Evolutionary conservation across 306 rosid species (phyloP).

Genomic region (Macrotyloma uniflorum): DNA sequence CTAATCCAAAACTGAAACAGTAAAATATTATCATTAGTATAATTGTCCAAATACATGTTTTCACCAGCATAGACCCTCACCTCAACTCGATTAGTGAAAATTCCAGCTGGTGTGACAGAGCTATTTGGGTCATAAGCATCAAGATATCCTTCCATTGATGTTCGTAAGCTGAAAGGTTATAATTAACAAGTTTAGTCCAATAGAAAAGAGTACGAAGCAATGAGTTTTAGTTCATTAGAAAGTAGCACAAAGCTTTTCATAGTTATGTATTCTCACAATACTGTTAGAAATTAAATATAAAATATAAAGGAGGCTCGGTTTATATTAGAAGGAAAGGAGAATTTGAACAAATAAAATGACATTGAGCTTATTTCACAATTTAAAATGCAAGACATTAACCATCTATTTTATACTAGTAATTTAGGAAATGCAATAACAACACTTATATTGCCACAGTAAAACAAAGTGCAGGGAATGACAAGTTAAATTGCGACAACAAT

Average conservation of each 20-base stretch:
- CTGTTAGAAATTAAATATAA: slow-evolving; percentile 4
- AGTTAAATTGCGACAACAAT: too few relatives aligned
- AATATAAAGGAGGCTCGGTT: background rate
- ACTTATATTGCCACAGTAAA: too few relatives aligned
- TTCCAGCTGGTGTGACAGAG: slow-evolving; percentile 86
- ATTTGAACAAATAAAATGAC: background rate
- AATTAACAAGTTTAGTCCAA: slow-evolving; percentile 16
- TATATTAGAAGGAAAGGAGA: background rate
- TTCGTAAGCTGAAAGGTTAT: slow-evolving; percentile 66
- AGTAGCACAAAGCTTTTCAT: background rate
- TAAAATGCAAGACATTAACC: slow-evolving; percentile 16
- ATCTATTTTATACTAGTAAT: slow-evolving; percentile 15
- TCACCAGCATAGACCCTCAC: slow-evolving; percentile 44
- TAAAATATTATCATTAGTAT: slow-evolving; percentile 18
- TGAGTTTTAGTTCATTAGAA: background rate
- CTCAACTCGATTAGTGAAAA: slow-evolving; percentile 89
- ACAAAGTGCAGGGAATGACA: too few relatives aligned
- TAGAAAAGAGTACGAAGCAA: slow-evolving; percentile 16
- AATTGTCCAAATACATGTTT: slow-evolving; percentile 30
- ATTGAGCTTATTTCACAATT: background rate
- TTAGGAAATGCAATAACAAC: too few relatives aligned
- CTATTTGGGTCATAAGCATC: slow-evolving; percentile 78
- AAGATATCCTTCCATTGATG: slow-evolving; percentile 92
- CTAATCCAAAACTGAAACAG: background rate
- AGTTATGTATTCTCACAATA: background rate